Evolutionary conservation across 345 rosid species (phyloP).

Genomic region (Corchorus olitorius): DNA sequence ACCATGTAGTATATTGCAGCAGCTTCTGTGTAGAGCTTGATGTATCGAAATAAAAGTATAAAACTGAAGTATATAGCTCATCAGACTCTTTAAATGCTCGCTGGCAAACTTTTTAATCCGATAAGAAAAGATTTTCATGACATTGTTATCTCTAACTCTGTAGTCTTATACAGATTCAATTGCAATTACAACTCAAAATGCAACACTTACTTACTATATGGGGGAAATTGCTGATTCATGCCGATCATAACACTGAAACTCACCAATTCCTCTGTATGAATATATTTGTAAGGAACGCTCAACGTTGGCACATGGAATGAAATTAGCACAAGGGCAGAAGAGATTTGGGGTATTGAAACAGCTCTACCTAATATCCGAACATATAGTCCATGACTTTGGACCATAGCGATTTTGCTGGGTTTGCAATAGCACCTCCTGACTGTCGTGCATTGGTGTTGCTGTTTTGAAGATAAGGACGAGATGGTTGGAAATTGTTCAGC

Average conservation of each 20-base stretch:
- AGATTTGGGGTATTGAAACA: not conserved
- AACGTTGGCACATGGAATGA: not conserved
- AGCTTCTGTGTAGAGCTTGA: no score
- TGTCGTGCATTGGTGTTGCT: conserved; percentile 61
- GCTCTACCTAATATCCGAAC: conserved; percentile 59
- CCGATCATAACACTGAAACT: not conserved
- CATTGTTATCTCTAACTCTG: not conserved
- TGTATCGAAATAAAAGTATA: no score
- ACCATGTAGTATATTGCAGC: no score
- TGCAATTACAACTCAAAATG: conserved; percentile 7
- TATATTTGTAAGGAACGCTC: not conserved
- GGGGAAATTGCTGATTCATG: not conserved
- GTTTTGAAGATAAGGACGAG: conserved; percentile 63
- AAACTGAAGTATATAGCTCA: no score
- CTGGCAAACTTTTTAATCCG: not conserved
- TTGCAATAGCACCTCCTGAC: conserved; percentile 70
- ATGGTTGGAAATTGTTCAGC: conserved; percentile 37
- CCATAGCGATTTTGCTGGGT: conserved; percentile 79
- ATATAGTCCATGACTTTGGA: conserved; percentile 78
- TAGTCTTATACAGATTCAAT: not conserved
- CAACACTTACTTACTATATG: not conserved
- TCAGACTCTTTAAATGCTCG: not conserved
- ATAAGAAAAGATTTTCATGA: not conserved
- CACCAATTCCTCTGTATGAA: not conserved
- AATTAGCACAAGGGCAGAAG: not conserved